Evolutionary conservation across 2,329 filamentous ascomycete genomes (phyloP), one percentile per base, ranked within the genome.

Genomic region (Teratosphaeria destructans): DNA sequence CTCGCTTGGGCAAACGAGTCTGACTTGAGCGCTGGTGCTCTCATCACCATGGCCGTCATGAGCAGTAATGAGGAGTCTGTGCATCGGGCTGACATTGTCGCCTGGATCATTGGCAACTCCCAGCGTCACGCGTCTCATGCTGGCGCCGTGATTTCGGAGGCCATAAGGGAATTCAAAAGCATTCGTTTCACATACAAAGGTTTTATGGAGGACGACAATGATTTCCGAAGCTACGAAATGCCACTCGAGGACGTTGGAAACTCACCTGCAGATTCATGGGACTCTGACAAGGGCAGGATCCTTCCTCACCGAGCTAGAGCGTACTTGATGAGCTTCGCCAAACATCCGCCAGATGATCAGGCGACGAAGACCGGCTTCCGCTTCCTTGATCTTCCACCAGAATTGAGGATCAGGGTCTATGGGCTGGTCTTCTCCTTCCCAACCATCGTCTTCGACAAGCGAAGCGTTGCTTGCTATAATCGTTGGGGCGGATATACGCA

Each of bases 31-130:
- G n/a, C 47, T 2, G 55, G 23, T 26, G 61, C 57, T 37, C 23
- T 59, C n/a, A 53, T 58, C 23, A 35, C 59, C 23, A 63, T 63
- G 57, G 59, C 61, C 14, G 43, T 59, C n/a, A 43, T 63, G 23
- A 49, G 56, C n/a, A 54, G 26, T 12, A 14, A 29, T 12, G 19
- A 54, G 26, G 16, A 27, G 16, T 54, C 6, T 26, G n/a, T 54
- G 11, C 12, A 7, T n/a, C 52, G 26, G 7, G 3, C 23, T 19
- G 10, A 54, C 5, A 54, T 54, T 8, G 3, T 54, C 6, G 10
- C 12, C 52, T 54, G 52, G 52, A 29, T 54, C 26, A 23, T 35
- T 2, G 32, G 32, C 27, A 54, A 29, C 6, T 29, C 32, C 12
- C 16, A 35, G 12, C 29, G 11, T 7, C n/a, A 54, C 10, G 52